Evolutionary conservation across 2,329 filamentous ascomycete species (phyloP), one percentile per base, ranked within the genome.

Genomic region (Metarhizium anisopliae): DNA sequence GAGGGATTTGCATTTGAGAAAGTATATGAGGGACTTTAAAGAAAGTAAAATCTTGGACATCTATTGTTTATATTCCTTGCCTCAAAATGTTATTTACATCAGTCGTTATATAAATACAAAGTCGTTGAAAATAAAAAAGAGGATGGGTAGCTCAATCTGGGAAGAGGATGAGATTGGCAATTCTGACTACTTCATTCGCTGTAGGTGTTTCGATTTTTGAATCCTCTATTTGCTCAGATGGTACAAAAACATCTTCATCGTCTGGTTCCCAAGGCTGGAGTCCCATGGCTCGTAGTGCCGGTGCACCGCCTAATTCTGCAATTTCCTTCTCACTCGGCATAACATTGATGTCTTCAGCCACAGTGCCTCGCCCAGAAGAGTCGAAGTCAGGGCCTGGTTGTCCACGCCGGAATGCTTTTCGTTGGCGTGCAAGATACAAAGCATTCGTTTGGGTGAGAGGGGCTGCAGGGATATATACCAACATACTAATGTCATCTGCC

Each of bases 141-240:
- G 35, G 35, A 25, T 25, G 4, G 25, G 25, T 25, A 25, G 7
- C 43, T 47, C 20, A 47, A 47, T 47, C 16, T n/a, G 32, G 45
- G 36, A 82, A 82, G 32, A 82, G 66, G 53, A 83, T 82, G 54
- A 79, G 79, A 62, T 82, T 82, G 25, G 79, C 78, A 42, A 82
- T 67, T 42, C 77, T 67, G 13, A 81, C 73, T 1, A 82, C 75
- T 62, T 82, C 78, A 2, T 47, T 47, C 20, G 3, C 18, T 20
- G 43, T 11, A 2, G n/a, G 25, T n/a, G 7, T 18, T n/a, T 20
- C 20, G 13, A 4, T 29, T 5, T 47, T 25, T 20, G 43, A 47
- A 25, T 2, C 43, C 7, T 11, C n/a, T 8, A 7, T 47, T 18
- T 47, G n/a, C 10, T 14, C n/a, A 47, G 74, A 81, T 77, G 2